phyloP scores from a whole-genome alignment of 2,329 filamentous ascomycete genomes.

The Calonectria leucothoes region DNA sequence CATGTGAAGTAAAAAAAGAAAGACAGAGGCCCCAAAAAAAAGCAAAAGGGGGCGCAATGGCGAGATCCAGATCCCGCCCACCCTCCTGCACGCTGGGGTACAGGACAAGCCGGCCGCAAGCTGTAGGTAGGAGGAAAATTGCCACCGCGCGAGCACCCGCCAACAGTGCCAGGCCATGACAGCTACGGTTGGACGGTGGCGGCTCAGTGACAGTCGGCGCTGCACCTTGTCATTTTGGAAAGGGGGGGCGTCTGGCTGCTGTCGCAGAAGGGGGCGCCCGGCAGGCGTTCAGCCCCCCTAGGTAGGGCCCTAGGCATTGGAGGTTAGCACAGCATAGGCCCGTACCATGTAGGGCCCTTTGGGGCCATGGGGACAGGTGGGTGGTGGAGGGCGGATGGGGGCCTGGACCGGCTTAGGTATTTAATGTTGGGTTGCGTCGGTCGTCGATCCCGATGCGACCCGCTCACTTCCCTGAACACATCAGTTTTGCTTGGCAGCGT shows the following conservation, averaged over 20 bases:
- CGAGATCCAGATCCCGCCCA: neutral
- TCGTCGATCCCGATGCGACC: slow-evolving; percentile 10
- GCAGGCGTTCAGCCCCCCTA: neutral
- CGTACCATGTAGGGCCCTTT: neutral
- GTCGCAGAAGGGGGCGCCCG: slow-evolving; percentile 1
- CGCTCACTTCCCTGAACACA: slow-evolving; percentile 1
- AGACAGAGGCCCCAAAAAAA: neutral
- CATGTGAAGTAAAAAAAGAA: neutral
- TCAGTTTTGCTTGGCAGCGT: neutral
- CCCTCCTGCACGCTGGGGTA: neutral
- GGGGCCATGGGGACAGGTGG: neutral
- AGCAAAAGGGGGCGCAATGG: slow-evolving; percentile 6
- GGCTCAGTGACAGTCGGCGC: slow-evolving; percentile 4
- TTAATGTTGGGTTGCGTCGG: slow-evolving; percentile 7
- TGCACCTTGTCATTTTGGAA: slow-evolving; percentile 12
- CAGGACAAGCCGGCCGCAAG: neutral
- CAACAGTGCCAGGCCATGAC: neutral
- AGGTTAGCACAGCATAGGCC: neutral
- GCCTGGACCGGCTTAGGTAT: slow-evolving; percentile 7
- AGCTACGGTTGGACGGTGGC: neutral
- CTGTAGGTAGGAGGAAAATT: neutral
- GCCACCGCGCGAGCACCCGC: neutral
- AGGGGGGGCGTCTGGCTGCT: neutral
- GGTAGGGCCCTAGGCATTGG: neutral
- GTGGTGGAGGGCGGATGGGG: too few species aligned